A percentile compares a stretch with the other conserved stretches of the same genome.
These are phyloP conservation scores for Anisodus acutangulus DNA, from an alignment of 257 asterid species.

Conservation along the genomic window DNA sequence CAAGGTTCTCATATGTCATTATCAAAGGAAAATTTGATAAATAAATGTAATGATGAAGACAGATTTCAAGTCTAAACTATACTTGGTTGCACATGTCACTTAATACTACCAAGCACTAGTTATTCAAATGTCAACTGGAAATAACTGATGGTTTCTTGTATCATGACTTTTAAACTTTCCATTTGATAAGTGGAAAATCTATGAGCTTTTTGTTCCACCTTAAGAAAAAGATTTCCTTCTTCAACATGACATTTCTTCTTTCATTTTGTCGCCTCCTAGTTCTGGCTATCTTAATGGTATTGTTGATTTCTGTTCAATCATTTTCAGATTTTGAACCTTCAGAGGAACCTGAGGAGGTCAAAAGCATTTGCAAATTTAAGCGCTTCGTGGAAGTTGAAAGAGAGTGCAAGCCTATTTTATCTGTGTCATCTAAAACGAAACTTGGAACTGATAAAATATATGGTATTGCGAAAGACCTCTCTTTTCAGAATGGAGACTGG, in stretches of 20 bases:
- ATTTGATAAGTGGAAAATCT: neutral
- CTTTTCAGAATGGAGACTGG: slow-evolving; percentile 37
- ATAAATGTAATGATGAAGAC: neutral
- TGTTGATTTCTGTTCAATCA: neutral
- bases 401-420: slow-evolving; percentile 27
- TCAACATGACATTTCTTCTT: slow-evolving; percentile 11
- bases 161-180: neutral
- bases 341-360: slow-evolving; percentile 29
- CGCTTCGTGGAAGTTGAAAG: slow-evolving; percentile 32
- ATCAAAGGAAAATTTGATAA: neutral
- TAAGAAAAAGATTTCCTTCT: slow-evolving; percentile 16
- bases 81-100: neutral
- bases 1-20: neutral
- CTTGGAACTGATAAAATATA: slow-evolving; percentile 16
- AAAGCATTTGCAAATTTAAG: slow-evolving; percentile 31
- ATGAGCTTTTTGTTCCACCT: slow-evolving; percentile 7
- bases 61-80: slow-evolving; percentile 1
- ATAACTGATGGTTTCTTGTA: slow-evolving; percentile 3
- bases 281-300: slow-evolving; percentile 27
- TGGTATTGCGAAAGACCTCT: slow-evolving; percentile 17
- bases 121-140: neutral
- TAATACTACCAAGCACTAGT: neutral
- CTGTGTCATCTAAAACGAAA: slow-evolving; percentile 17
- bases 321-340: slow-evolving; percentile 28
- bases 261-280: neutral